Base-by-base conservation (phyloP, 306 rosid genomes). In the Sechiopsis laciniata region DNA sequence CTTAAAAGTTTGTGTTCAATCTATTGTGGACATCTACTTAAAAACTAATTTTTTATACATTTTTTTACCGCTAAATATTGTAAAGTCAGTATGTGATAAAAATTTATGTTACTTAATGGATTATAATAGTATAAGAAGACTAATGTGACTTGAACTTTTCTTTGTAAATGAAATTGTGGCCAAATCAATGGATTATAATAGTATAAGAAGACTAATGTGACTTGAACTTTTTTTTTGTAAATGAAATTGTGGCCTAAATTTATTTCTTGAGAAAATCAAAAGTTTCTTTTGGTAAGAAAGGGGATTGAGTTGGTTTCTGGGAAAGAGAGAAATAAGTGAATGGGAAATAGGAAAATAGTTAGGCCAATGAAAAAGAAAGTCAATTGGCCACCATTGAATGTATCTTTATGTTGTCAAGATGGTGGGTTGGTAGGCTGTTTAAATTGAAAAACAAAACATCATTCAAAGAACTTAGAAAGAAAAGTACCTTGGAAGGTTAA, bases 241-340 rank as follows among this genome's bases (percentile, higher is more conserved):
- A 7, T 60, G n/a, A 59, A 12, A 24, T 13, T 1, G 48, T 12
- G 46, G 46, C 9, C 7, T 40, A 40, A 40, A 40, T 40, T 40
- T 40, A 2, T 32, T 40, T 40, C 8, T 40, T 8, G 45, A 16
- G 8, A 22, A n/a, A 64, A 37, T 37, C 13, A 37, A 64, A 32
- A 37, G 22, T 65, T 42, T 35, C 0, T 37, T 16, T 37, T 16
- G 7, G 52, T 0, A 37, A 42, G 17, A 11, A 14, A 19, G 55
- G 20, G 2, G 14, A 13, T 46, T 11, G 35, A 67, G n/a, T 21
- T 48, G 40, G 14, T 69, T 50, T 50, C 8, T 50, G 52, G 19
- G 73, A 69, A 69, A 69, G 73, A 50, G 35, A 20, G 42, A 68
- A 46, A 42, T 46, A 68, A 7, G 56, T 13, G 53, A 67, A 67